Evolutionary conservation across 306 rosid genomes (phyloP).

Genomic region (Cucurbita moschata): DNA sequence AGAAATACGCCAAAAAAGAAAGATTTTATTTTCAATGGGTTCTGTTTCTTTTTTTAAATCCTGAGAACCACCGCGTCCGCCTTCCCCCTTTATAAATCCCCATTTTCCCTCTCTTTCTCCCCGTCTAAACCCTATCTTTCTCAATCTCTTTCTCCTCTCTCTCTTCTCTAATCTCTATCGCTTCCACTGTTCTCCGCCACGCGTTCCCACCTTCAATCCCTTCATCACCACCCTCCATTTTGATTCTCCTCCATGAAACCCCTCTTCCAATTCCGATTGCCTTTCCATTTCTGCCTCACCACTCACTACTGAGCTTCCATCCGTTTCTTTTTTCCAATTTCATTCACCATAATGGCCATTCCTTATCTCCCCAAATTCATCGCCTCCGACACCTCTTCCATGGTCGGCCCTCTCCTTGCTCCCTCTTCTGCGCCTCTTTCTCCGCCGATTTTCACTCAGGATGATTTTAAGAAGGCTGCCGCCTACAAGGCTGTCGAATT

Average conservation of each 20-base stretch:
- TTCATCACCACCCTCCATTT: neutral
- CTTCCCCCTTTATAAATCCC: neutral
- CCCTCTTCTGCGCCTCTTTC: slow-evolving; percentile 18
- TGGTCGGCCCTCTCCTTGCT: slow-evolving; percentile 29
- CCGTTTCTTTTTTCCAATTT: neutral
- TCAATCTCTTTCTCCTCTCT: neutral
- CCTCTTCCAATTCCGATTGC: neutral
- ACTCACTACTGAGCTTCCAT: neutral
- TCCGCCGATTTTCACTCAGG: slow-evolving; percentile 45
- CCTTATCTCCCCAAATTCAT: slow-evolving; percentile 38
- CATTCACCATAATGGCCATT: slow-evolving; percentile 23
- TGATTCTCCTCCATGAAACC: neutral
- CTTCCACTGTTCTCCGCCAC: neutral
- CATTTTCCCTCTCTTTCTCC: slow-evolving; percentile 1
- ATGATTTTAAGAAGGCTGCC: slow-evolving; percentile 70
- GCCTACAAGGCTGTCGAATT: slow-evolving; percentile 81
- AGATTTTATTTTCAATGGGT: neutral
- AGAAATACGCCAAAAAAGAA: neutral
- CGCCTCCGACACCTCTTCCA: slow-evolving; percentile 30
- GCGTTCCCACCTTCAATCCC: neutral
- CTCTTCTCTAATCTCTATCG: neutral
- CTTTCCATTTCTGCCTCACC: neutral
- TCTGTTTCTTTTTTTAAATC: neutral
- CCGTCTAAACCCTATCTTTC: neutral
- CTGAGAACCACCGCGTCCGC: neutral